These are phyloP conservation scores for Penicillium sp. DNA, from an alignment of 2,329 filamentous ascomycete genomes.

Conservation along the genomic window DNA sequence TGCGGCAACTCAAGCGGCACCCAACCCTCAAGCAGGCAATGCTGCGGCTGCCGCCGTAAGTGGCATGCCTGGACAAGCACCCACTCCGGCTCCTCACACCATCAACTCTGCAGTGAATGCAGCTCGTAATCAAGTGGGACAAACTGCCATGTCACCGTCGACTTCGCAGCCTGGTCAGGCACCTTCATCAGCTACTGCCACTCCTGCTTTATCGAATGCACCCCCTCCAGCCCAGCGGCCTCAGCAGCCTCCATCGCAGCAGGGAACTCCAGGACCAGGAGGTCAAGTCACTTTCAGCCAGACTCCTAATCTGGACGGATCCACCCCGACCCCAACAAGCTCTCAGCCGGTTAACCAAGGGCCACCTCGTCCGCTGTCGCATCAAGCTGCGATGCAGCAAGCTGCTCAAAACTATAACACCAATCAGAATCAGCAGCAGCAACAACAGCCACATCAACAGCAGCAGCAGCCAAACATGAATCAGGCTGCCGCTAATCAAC, in stretches of 20 bases:
- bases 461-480: conserved; percentile 27
- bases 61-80: conserved; percentile 35
- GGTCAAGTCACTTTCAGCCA: conserved; percentile 31
- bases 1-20: conserved; percentile 18
- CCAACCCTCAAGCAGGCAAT: conserved; percentile 17
- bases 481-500: conserved; percentile 34
- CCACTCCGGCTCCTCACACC: conserved; percentile 45
- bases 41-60: conserved; percentile 23
- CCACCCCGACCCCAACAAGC: conserved; percentile 32
- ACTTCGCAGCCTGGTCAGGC: conserved; percentile 34
- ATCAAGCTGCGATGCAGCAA: conserved; percentile 48
- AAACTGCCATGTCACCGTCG: conserved; percentile 38
- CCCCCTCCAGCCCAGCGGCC: conserved; percentile 26
- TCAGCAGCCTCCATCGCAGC: conserved; percentile 32
- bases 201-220: conserved; percentile 24
- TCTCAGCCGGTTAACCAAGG: conserved; percentile 34
- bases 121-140: conserved; percentile 41
- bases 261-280: conserved; percentile 25
- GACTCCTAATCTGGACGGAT: conserved; percentile 31
- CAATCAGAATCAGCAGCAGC: conserved; percentile 22
- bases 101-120: conserved; percentile 51
- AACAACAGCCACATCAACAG: conserved; percentile 1
- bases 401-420: conserved; percentile 44
- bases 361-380: conserved; percentile 44
- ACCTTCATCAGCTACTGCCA: conserved; percentile 28